Conservation (phyloP, 2,329 filamentous ascomycete genomes). For the Alternaria sp. region DNA sequence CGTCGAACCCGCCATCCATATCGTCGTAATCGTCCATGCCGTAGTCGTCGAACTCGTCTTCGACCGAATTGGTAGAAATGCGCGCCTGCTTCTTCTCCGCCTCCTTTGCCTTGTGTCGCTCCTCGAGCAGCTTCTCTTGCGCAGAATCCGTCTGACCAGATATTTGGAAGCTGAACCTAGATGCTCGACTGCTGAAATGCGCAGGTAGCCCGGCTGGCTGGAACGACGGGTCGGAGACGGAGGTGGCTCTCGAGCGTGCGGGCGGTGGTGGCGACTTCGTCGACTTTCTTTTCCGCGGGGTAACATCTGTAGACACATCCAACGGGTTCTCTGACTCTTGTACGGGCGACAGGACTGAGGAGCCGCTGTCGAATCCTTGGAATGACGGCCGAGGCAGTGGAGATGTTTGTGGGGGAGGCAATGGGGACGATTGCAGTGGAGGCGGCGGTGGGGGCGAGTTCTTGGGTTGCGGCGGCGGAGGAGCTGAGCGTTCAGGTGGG, state of each 20-base stretch:
- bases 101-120: slow-evolving; percentile 71
- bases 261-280: slow-evolving; percentile 46
- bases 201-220: slow-evolving; percentile 48
- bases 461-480: slow-evolving; percentile 22
- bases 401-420: slow-evolving; percentile 11
- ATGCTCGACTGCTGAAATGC: slow-evolving; percentile 69
- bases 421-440: slow-evolving; percentile 6
- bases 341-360: slow-evolving; percentile 42
- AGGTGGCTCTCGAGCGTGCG: slow-evolving; percentile 46
- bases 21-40: slow-evolving; percentile 55
- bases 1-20: slow-evolving; percentile 67
- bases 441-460: slow-evolving; percentile 16
- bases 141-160: slow-evolving; percentile 70
- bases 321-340: slow-evolving; percentile 39
- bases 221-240: slow-evolving; percentile 45
- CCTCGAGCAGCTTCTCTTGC: slow-evolving; percentile 73
- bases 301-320: slow-evolving; percentile 31
- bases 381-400: slow-evolving; percentile 25
- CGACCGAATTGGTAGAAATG: slow-evolving; percentile 43
- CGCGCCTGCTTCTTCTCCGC: slow-evolving; percentile 59
- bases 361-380: slow-evolving; percentile 25
- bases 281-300: slow-evolving; percentile 41
- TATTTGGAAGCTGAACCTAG: slow-evolving; percentile 83
- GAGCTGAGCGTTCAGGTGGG: slow-evolving; percentile 28
- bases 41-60: slow-evolving; percentile 49